Conservation (phyloP, 352 stramenopile species). For the Phytophthora cajani region DNA sequence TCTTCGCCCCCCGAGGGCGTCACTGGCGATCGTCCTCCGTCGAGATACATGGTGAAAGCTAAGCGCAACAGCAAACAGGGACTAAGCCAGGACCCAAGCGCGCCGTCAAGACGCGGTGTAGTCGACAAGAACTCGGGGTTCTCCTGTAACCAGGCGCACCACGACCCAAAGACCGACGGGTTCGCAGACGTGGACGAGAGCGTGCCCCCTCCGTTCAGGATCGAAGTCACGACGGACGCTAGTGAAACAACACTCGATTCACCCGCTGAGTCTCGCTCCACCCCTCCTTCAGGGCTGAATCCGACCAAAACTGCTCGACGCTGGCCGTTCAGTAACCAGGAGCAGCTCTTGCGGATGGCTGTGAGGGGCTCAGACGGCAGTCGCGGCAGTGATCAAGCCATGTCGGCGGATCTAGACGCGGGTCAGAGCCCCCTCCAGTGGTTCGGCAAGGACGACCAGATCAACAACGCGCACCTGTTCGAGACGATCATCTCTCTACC, state of each 20-base stretch:
- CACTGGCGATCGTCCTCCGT: constrained; percentile 60
- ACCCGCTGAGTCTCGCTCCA: constrained; percentile 1
- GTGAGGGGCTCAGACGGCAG: constrained; percentile 16
- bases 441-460: constrained; percentile 65
- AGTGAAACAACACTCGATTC: constrained; percentile 19
- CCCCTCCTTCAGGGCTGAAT: not conserved
- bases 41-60: constrained; percentile 78
- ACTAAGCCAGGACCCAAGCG: constrained; percentile 1
- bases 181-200: constrained; percentile 85
- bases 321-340: constrained; percentile 51
- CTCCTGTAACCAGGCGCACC: constrained; percentile 63
- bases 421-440: constrained; percentile 42
- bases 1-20: constrained; percentile 3
- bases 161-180: constrained; percentile 80
- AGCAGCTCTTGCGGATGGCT: constrained; percentile 33
- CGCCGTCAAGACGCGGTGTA: constrained; percentile 50
- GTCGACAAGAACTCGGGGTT: constrained; percentile 38
- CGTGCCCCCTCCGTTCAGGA: constrained; percentile 79
- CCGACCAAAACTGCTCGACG: constrained; percentile 20
- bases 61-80: constrained; percentile 39
- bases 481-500: constrained; percentile 52
- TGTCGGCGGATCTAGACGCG: constrained; percentile 14
- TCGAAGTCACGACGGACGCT: constrained; percentile 76
- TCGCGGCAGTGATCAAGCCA: constrained; percentile 11
- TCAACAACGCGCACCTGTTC: constrained; percentile 63